Evolutionary conservation across 805 yeast species (phyloP).

Genomic region (Wickerhamomyces strasburgensis): DNA sequence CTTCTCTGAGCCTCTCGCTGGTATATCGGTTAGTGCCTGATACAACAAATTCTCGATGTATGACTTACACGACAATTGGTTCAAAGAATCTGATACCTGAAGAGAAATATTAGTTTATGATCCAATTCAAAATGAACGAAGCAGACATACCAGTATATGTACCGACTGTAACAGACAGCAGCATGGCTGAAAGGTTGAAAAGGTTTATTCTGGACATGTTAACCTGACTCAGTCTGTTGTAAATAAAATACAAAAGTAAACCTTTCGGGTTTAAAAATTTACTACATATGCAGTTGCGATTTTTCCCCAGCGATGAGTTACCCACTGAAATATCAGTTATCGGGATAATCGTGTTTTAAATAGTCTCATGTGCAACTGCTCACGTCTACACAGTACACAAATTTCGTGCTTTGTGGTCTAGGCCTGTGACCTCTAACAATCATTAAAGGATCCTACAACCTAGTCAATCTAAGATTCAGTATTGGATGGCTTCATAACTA

Average conservation of each 20-base stretch:
- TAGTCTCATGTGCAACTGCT: too few species aligned
- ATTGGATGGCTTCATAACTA: constrained; percentile 23
- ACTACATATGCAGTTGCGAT: too few species aligned
- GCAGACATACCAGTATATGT: constrained; percentile 38
- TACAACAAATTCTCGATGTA: neutral
- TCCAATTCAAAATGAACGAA: neutral
- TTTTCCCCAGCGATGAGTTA: too few species aligned
- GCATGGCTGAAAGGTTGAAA: constrained; percentile 23
- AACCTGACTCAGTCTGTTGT: too few species aligned
- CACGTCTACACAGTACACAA: too few species aligned
- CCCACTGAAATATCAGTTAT: too few species aligned
- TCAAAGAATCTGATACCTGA: constrained; percentile 63
- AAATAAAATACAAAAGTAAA: too few species aligned
- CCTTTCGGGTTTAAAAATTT: too few species aligned
- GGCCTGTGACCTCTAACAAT: too few species aligned
- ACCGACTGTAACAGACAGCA: constrained; percentile 32
- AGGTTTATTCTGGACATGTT: constrained; percentile 27
- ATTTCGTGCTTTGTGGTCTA: too few species aligned
- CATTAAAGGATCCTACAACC: too few species aligned
- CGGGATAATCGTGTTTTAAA: too few species aligned
- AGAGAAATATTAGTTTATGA: constrained; percentile 1
- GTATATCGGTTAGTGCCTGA: constrained; percentile 5
- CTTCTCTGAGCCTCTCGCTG: constrained; percentile 59
- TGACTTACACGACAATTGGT: constrained; percentile 63
- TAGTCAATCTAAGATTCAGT: constrained; percentile 1